Evolutionary conservation across 495 filamentous ascomycete species (phyloP).

Genomic region (Mycothermus thermophilus): DNA sequence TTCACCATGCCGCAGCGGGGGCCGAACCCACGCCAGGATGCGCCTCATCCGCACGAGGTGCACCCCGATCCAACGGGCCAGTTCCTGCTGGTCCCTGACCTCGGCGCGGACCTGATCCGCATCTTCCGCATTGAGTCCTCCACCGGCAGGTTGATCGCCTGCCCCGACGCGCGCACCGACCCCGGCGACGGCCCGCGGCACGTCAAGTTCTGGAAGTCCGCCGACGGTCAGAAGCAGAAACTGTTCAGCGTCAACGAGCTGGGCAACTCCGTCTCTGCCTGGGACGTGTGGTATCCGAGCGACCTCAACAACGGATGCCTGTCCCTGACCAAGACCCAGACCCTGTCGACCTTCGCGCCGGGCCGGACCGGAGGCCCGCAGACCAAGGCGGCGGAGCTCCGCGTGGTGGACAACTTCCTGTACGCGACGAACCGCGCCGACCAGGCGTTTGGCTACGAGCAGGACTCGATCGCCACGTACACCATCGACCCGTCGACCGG

Average conservation of each 20-base stretch:
- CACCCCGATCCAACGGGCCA: conserved; percentile 52
- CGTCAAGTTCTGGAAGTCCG: conserved; percentile 27
- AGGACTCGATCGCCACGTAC: conserved; percentile 30
- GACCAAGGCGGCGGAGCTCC: conserved; percentile 33
- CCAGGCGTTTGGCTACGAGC: conserved; percentile 26
- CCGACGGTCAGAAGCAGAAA: conserved; percentile 16
- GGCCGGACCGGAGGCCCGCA: conserved; percentile 20
- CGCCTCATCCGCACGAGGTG: conserved; percentile 54
- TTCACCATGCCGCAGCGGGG: too few species aligned
- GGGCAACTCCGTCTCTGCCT: conserved; percentile 32
- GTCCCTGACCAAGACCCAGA: conserved; percentile 21
- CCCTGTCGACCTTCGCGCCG: conserved; percentile 23
- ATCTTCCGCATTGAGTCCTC: conserved; percentile 40
- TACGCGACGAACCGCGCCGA: conserved; percentile 33
- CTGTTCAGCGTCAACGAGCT: conserved; percentile 37
- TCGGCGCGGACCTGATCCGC: conserved; percentile 56
- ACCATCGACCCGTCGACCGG: conserved; percentile 20
- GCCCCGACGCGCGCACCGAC: conserved; percentile 20
- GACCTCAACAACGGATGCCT: conserved; percentile 20
- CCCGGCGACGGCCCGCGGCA: conserved; percentile 34
- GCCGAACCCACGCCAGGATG: conserved; percentile 46
- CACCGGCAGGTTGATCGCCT: conserved; percentile 25
- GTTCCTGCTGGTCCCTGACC: conserved; percentile 54
- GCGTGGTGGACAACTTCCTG: conserved; percentile 25
- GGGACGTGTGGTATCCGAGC: conserved; percentile 25